Base-by-base conservation (phyloP, 2,329 filamentous ascomycete genomes). In the Talaromyces sp. region DNA sequence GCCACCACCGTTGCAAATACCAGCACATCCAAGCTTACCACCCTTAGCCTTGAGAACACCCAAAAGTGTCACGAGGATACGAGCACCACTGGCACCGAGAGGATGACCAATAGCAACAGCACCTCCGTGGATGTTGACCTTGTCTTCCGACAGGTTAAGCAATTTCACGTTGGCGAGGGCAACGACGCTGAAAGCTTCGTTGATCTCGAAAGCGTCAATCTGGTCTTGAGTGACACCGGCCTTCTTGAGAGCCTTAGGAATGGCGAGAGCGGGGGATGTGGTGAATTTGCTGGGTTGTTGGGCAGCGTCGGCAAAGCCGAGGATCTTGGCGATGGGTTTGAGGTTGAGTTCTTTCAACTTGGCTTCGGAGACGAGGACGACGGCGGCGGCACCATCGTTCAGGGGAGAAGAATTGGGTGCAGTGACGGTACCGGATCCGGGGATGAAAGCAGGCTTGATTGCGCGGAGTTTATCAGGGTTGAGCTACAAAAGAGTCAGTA, bases 111-210 rank as follows among this genome's bases (percentile, higher is more conserved):
- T 90, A 73, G 95, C 95, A 68, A 99, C 95, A 63, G 95, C 91
- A 77, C 95, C 95, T 75, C 95, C 95, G 75, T 93, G 94, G 64
- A 98, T 84, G 82, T 99, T 99, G 76, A 99, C 93, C 82, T 93
- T 96, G 66, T 93, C 91, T 70, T 91, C 86, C 69, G 84, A 84
- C 65, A 99, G 82, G 68, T 84, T 85, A 47, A 99, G 88, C 63
- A 98, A 80, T 87, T 99, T 97, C 82, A 97, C 88, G 84, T 99
- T 99, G 70, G 95, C 93, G 61, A 99, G 86, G 45, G 95, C 92
- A 69, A 99, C 95, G 59, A 97, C 95, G 68, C 91, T 95, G 85
- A 99, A 99, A 49, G 95, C 95, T 85, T 99, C 95, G 84, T 99
- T 99, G 85, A 99, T 97, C 85, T 99, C 95, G 79, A 95, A 99